Conservation (phyloP, 345 rosid genomes). For the Corchorus capsularis region DNA sequence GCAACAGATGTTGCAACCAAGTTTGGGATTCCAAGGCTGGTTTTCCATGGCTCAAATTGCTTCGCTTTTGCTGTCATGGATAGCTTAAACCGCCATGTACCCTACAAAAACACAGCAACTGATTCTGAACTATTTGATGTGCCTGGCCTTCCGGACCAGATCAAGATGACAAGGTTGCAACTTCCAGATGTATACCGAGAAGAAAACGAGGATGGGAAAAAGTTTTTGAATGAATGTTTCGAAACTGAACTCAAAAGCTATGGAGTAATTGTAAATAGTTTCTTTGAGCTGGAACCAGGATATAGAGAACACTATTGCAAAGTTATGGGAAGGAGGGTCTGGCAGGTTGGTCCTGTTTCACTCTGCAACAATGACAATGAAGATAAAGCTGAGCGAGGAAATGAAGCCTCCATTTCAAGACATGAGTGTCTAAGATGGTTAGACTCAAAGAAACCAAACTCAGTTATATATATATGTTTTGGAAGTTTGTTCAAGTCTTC, state of each 20-base stretch:
- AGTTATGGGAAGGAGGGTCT: slow-evolving; percentile 42
- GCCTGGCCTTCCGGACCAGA: slow-evolving; percentile 53
- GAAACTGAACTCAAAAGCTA: slow-evolving; percentile 54
- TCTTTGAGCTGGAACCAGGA: slow-evolving; percentile 67
- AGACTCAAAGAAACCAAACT: slow-evolving; percentile 31
- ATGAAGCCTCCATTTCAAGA: slow-evolving; percentile 19
- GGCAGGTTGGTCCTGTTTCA: slow-evolving; percentile 61
- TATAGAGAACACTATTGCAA: slow-evolving; percentile 49
- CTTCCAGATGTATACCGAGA: slow-evolving; percentile 17
- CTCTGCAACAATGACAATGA: slow-evolving; percentile 30
- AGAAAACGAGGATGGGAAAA: slow-evolving; percentile 17
- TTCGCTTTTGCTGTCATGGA: slow-evolving; percentile 26
- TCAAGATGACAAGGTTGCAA: slow-evolving; percentile 41
- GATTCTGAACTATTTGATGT: slow-evolving; percentile 47
- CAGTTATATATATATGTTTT: slow-evolving; percentile 49
- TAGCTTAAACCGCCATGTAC: slow-evolving; percentile 37
- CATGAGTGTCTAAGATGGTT: slow-evolving; percentile 49
- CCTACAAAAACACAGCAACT: slow-evolving; percentile 38
- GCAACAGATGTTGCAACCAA: slow-evolving; percentile 51
- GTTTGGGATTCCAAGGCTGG: slow-evolving; percentile 52
- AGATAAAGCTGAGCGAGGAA: slow-evolving; percentile 40
- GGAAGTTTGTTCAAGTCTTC: slow-evolving; percentile 37
- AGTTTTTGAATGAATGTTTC: slow-evolving; percentile 10
- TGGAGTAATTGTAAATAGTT: slow-evolving; percentile 68
- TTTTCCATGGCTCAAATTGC: slow-evolving; percentile 52